phyloP scores from a whole-genome alignment of 257 asterid genomes.

The Solanum paucissectum region DNA sequence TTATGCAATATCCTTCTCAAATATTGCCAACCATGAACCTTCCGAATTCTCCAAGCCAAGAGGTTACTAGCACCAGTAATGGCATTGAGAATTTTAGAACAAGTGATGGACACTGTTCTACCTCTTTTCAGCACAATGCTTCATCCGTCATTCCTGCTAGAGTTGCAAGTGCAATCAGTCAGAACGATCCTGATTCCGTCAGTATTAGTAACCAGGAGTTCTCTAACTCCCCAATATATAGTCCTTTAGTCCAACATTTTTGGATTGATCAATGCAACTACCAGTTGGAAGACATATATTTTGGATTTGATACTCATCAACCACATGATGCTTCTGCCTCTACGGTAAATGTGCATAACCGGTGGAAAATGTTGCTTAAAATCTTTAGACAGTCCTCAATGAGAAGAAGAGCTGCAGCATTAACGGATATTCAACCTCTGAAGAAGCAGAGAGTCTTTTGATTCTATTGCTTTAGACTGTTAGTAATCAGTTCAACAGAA shows the following conservation, averaged over 20 bases:
- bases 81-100: not conserved
- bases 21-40: not conserved
- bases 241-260: not conserved
- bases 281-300: too few relatives aligned
- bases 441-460: conserved; percentile 4
- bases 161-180: not conserved
- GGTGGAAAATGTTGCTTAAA: not conserved
- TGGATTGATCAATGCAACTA: not conserved
- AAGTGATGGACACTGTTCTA: not conserved
- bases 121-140: not conserved
- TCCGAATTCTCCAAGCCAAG: not conserved
- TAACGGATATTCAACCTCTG: not conserved
- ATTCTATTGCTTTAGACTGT: not conserved
- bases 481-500: not conserved
- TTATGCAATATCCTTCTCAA: conserved; percentile 2
- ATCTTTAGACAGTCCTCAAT: not conserved
- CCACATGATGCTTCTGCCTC: not conserved
- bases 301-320: not conserved
- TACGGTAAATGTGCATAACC: not conserved
- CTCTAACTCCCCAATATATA: not conserved
- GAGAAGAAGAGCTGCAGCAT: not conserved
- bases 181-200: not conserved
- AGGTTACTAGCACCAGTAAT: not conserved
- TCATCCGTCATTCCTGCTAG: not conserved
- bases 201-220: not conserved